These are phyloP conservation scores for Colletotrichum liaoningense DNA, from an alignment of 2,329 filamentous ascomycete genomes.

Conservation along the genomic window DNA sequence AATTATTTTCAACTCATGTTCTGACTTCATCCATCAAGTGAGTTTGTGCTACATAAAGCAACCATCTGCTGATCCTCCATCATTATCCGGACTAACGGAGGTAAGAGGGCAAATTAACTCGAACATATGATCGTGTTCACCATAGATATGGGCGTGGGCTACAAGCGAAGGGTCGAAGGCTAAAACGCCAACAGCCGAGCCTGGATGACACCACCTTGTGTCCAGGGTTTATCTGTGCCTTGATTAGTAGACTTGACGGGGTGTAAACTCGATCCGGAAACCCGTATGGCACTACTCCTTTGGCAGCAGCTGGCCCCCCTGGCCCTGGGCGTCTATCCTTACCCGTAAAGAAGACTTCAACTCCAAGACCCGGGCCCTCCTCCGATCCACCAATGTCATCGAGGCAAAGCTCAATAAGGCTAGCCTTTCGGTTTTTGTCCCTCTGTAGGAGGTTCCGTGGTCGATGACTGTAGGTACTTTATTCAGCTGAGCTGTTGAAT, in stretches of 20 bases:
- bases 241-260: background rate
- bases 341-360: background rate
- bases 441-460: background rate
- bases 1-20: background rate
- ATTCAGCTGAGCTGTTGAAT: too few species aligned
- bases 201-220: background rate
- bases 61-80: background rate
- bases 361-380: background rate
- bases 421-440: background rate
- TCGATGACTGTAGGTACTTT: too few species aligned
- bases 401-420: background rate
- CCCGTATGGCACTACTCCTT: background rate
- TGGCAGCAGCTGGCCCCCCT: background rate
- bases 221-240: background rate
- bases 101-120: background rate
- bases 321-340: background rate
- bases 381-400: too few species aligned
- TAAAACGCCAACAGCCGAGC: background rate
- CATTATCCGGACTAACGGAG: background rate
- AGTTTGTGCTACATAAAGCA: background rate
- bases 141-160: too few species aligned
- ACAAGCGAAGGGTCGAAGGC: background rate
- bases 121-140: background rate
- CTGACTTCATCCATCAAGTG: too few species aligned
- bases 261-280: background rate